Evolutionary conservation across 345 rosid genomes (phyloP).

Genomic region (Brassica cretica): DNA sequence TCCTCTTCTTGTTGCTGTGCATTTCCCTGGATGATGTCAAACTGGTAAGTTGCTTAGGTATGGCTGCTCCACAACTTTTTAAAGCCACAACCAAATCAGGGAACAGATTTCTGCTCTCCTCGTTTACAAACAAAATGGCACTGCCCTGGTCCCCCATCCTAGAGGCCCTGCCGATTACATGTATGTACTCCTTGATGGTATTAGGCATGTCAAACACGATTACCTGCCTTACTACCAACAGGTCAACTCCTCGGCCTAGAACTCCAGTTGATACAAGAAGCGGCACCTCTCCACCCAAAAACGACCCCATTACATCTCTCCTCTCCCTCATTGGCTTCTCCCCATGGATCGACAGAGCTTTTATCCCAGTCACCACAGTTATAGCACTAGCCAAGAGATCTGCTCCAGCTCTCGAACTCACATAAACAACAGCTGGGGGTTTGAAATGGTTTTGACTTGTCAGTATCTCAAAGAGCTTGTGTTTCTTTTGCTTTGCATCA

Average conservation of each 20-base stretch:
- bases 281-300: conserved; percentile 74
- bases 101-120: conserved; percentile 66
- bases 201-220: conserved; percentile 89
- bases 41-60: conserved; percentile 72
- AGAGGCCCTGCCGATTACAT: conserved; percentile 89
- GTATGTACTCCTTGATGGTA: conserved; percentile 73
- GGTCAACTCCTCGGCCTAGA: conserved; percentile 82
- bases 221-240: conserved; percentile 79
- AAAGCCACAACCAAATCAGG: conserved; percentile 58
- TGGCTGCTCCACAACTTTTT: conserved; percentile 66
- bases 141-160: conserved; percentile 73
- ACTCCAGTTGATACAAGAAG: conserved; percentile 82
- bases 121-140: conserved; percentile 65
- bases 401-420: conserved; percentile 86
- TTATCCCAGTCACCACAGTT: conserved; percentile 64
- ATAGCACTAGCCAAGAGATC: conserved; percentile 85
- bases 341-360: conserved; percentile 82
- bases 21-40: conserved; percentile 50
- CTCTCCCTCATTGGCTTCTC: conserved; percentile 93
- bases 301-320: conserved; percentile 67
- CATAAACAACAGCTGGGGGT: conserved; percentile 79
- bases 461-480: conserved; percentile 85
- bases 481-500: conserved; percentile 86
- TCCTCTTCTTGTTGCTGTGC: conserved; percentile 66
- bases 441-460: conserved; percentile 71